Percentiles rank a stretch among this genome's conserved stretches.
Evolutionary conservation across 805 yeast genomes (phyloP).

Genomic region (Lachancea kluyveri): DNA sequence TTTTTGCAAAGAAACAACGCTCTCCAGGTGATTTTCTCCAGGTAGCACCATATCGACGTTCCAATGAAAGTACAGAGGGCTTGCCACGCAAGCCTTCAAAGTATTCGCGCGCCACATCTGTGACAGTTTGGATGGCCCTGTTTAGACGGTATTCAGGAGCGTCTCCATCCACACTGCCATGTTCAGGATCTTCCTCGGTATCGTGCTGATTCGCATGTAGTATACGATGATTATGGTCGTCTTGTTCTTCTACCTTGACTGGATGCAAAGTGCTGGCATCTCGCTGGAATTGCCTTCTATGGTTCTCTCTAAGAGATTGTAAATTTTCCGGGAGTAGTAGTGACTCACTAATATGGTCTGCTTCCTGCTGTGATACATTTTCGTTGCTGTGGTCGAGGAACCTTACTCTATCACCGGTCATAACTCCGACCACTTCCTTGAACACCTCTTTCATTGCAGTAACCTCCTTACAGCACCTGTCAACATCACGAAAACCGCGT

Average conservation of each 20-base stretch:
- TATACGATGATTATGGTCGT: too few species aligned
- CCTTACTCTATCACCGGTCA: slow-evolving; percentile 22
- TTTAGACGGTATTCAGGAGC: slow-evolving; percentile 16
- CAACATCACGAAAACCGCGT: slow-evolving; percentile 14
- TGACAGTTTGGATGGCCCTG: slow-evolving; percentile 22
- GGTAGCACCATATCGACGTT: slow-evolving; percentile 24
- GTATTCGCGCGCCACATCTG: slow-evolving; percentile 25
- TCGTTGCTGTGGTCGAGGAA: slow-evolving; percentile 20
- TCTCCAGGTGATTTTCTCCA: slow-evolving; percentile 27
- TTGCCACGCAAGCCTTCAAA: slow-evolving; percentile 24
- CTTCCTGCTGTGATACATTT: slow-evolving; percentile 14
- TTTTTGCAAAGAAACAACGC: slow-evolving; percentile 23
- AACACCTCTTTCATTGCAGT: slow-evolving; percentile 18
- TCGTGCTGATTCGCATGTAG: too few species aligned
- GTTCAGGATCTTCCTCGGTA: too few species aligned
- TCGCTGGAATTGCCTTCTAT: too few species aligned
- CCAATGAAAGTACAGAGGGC: slow-evolving; percentile 24
- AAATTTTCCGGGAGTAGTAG: slow-evolving; percentile 3
- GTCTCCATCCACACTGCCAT: too few species aligned
- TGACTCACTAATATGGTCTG: slow-evolving; percentile 4
- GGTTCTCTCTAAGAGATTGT: too few species aligned
- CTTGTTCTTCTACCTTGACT: too few species aligned
- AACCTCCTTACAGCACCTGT: slow-evolving; percentile 16
- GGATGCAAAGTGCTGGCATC: too few species aligned
- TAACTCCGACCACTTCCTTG: slow-evolving; percentile 23